A percentile compares a stretch with the other conserved stretches of the same genome.
Conservation (phyloP, 768 basidiomycete genomes). For the Mycena indigotica region DNA sequence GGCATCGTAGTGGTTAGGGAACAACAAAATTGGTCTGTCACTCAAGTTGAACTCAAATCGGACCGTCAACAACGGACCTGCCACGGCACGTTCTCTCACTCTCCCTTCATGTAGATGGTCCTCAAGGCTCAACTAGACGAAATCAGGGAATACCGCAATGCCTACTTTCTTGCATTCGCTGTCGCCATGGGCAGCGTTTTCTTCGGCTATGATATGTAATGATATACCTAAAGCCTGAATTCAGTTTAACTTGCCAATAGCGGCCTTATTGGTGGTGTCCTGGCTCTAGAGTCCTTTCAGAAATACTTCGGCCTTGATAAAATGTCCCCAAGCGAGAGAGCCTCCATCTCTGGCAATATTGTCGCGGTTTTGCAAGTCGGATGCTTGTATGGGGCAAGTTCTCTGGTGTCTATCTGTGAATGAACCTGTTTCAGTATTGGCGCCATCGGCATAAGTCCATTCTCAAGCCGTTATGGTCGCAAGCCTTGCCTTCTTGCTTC, state of each 20-base stretch:
- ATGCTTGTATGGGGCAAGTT: conserved; percentile 41
- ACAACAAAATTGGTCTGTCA: neutral
- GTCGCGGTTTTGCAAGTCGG: conserved; percentile 54
- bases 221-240: conserved; percentile 1
- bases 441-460: conserved; percentile 42
- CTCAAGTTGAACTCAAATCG: neutral
- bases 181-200: conserved; percentile 52
- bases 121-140: conserved; percentile 27
- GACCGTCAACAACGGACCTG: neutral
- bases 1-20: conserved; percentile 4
- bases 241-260: conserved; percentile 25
- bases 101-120: conserved; percentile 25
- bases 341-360: conserved; percentile 51
- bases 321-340: conserved; percentile 37
- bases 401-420: neutral
- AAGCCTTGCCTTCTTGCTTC: conserved; percentile 47
- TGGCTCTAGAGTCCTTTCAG: conserved; percentile 49
- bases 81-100: neutral
- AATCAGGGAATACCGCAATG: conserved; percentile 41
- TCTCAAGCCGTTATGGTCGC: conserved; percentile 47
- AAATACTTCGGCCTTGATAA: conserved; percentile 49
- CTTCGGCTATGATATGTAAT: conserved; percentile 50
- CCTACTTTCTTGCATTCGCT: conserved; percentile 46
- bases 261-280: conserved; percentile 52
- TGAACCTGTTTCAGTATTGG: conserved; percentile 40